A percentile compares a stretch with the other conserved stretches of the same genome.
phyloP scores from a whole-genome alignment of 2,329 filamentous ascomycete genomes.

The Monosporascus sp. region DNA sequence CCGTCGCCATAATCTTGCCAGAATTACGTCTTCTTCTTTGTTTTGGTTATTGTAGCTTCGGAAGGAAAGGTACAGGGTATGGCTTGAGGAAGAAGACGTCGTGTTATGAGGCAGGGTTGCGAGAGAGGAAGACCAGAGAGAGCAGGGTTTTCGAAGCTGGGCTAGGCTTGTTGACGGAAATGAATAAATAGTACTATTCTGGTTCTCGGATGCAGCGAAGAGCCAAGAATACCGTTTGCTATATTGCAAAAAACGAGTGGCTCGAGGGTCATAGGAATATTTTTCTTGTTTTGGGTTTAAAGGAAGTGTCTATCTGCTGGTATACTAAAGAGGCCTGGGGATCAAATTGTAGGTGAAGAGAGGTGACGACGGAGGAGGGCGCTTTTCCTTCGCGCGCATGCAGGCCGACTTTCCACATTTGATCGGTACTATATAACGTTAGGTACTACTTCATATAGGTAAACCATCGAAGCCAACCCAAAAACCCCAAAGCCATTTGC shows the following conservation, averaged over 20 bases:
- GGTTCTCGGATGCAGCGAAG: constrained; percentile 5
- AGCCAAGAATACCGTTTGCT: constrained; percentile 5
- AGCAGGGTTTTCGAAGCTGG: neutral
- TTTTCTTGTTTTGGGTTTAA: neutral
- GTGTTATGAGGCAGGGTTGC: neutral
- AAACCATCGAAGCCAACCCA: neutral
- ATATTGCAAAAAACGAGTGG: constrained; percentile 14
- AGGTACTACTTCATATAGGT: too few relatives aligned
- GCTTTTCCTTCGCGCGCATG: neutral
- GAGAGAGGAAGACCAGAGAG: neutral
- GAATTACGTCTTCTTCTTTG: neutral
- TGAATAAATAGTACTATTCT: constrained; percentile 8
- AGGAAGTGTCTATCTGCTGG: too few relatives aligned
- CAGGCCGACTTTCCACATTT: neutral
- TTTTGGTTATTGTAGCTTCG: neutral
- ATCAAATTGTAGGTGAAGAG: neutral
- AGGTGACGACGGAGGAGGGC: neutral
- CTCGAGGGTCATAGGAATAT: constrained; percentile 11
- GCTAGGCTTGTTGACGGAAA: neutral
- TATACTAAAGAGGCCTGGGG: neutral
- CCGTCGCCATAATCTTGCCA: constrained; percentile 42
- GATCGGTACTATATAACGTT: neutral
- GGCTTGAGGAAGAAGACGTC: neutral
- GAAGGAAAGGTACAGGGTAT: neutral
- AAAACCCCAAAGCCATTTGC: too few relatives aligned